A percentile compares a stretch with the other conserved stretches of the same genome.
Conservation (phyloP, 2,329 filamentous ascomycete genomes). For the Cladobotryum protrusum region DNA sequence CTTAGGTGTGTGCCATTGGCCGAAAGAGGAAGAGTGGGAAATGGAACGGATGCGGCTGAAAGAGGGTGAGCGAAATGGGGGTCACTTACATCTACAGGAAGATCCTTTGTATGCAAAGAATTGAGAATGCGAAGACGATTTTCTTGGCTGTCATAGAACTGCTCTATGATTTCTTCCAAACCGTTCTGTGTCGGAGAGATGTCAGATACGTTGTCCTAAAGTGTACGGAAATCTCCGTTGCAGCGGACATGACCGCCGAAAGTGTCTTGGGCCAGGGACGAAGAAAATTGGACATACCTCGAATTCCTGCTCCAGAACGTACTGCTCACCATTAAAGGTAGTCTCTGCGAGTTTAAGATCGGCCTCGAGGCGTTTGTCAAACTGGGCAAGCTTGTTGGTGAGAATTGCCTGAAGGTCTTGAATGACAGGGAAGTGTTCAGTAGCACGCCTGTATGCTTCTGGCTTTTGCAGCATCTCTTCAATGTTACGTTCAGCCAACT, state of each 20-base stretch:
- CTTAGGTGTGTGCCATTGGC: not conserved
- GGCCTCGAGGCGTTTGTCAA: slow-evolving; percentile 26
- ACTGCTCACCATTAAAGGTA: slow-evolving; percentile 27
- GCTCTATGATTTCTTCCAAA: slow-evolving; percentile 32
- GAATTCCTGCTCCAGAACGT: slow-evolving; percentile 30
- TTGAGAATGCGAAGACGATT: slow-evolving; percentile 41
- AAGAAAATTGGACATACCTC: slow-evolving; percentile 29
- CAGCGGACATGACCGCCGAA: not conserved
- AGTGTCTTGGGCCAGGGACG: slow-evolving; percentile 10
- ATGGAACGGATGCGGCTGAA: not conserved
- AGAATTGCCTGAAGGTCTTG: slow-evolving; percentile 38
- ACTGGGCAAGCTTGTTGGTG: slow-evolving; percentile 25
- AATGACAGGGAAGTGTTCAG: slow-evolving; percentile 47
- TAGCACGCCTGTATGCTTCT: slow-evolving; percentile 44
- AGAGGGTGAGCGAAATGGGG: slow-evolving; percentile 11
- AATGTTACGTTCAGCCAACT: slow-evolving; percentile 56
- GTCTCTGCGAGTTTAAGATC: slow-evolving; percentile 35
- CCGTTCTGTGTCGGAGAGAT: slow-evolving; percentile 27
- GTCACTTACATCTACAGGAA: slow-evolving; percentile 44
- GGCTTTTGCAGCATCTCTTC: slow-evolving; percentile 51
- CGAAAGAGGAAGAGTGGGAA: not conserved
- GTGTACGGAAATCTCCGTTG: slow-evolving; percentile 3
- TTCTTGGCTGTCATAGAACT: slow-evolving; percentile 40
- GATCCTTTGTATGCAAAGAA: slow-evolving; percentile 34
- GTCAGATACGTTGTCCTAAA: slow-evolving; percentile 15